Conservation (phyloP, 192 early-diverging fungal species). For the Backusella psychrophila region DNA sequence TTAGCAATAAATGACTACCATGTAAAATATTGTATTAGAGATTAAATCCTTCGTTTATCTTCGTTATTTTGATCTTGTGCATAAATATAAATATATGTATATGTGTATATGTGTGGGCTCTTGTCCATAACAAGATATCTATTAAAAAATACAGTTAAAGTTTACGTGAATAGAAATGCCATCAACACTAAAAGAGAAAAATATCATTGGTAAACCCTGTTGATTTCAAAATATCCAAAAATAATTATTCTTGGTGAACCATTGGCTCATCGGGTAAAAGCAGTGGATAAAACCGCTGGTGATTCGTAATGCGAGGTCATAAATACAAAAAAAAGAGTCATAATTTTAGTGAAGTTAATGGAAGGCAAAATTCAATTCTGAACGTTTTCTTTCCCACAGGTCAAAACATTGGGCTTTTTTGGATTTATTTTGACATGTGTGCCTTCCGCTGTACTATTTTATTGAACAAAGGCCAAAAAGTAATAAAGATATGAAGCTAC, state of each 20-base stretch:
- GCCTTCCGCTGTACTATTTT: neutral
- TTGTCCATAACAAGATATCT: neutral
- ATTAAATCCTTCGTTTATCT: neutral
- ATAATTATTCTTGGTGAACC: neutral
- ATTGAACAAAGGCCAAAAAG: neutral
- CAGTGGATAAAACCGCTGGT: neutral
- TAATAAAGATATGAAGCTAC: neutral
- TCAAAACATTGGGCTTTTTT: neutral
- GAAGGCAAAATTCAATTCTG: neutral
- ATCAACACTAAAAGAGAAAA: neutral
- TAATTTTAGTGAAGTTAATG: neutral
- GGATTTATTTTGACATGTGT: neutral
- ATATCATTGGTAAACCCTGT: neutral
- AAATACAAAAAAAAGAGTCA: neutral
- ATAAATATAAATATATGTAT: no score
- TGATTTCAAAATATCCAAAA: neutral
- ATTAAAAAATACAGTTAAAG: neutral
- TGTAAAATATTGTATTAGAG: no score
- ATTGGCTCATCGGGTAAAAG: constrained; percentile 1
- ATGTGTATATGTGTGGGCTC: no score
- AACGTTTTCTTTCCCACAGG: neutral
- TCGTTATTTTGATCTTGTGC: neutral
- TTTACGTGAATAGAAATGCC: neutral
- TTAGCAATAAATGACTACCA: no score
- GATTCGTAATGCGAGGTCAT: neutral